Evolutionary conservation across 2,329 filamentous ascomycete species (phyloP), one percentile per base, ranked within the genome.

Genomic region (Ophiocordyceps sinensis): DNA sequence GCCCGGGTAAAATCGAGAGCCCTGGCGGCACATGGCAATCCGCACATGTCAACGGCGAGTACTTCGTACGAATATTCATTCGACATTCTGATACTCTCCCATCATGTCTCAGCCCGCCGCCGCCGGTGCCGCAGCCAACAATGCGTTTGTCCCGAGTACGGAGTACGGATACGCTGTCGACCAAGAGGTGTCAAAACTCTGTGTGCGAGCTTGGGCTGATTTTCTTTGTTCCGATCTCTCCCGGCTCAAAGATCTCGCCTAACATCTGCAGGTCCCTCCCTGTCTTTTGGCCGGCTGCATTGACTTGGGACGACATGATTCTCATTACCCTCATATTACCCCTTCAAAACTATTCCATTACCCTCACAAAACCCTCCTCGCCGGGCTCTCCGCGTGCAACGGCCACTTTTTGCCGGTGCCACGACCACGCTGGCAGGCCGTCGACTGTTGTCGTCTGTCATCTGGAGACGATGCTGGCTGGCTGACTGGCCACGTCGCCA

Each of bases 241-340:
- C 41, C 28, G 39, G 42, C 32, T 42, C 37, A 43, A 32, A 36
- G 41, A 47, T 46, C 28, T 46, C 26, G 26, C 23, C 44, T 32
- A 28, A 35, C 40, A 35, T 42, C 41, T 42, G 41, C 40, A 47
- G 32, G 36, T 44, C 47, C 34, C 36, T 43, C 46, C 7, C 5
- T 9, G 14, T 15, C 14, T 17, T 5, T 5, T 15, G 8, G 14
- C 17, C n/a, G 5, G 32, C 8, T 15, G 32, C 32, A 49, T 47
- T 40, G 43, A 42, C 44, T 44, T 38, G 42, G 38, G 39, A 42
- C n/a, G n/a, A 44, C 44, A 40, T 43, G 41, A 47, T 48, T 48
- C 37, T 26, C 42, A 37, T 34, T 34, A 34, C 32, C 32, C 32
- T 14, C 32, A 34, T 9, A 9, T 15, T 15, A 34, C 32, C n/a